phyloP scores from a whole-genome alignment of 2,329 filamentous ascomycete species.

The Penicillium expansum region DNA sequence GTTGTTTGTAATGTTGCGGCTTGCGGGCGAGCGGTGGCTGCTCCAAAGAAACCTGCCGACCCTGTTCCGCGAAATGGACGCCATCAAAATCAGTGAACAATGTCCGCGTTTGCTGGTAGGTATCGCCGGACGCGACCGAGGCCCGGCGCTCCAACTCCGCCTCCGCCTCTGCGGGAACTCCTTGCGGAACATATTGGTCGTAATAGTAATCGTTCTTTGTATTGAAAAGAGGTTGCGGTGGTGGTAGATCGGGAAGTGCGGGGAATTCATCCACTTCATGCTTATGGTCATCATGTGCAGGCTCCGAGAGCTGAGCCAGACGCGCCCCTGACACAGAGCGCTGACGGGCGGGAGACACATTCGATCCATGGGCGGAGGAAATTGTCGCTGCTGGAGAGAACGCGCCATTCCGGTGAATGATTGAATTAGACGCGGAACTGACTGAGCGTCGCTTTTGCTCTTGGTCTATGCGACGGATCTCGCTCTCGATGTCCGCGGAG shows the following conservation, averaged over 20 bases:
- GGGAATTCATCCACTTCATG: slow-evolving; percentile 21
- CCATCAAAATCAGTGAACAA: slow-evolving; percentile 52
- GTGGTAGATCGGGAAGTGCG: slow-evolving; percentile 7
- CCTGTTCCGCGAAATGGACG: slow-evolving; percentile 42
- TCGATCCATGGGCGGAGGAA: slow-evolving; percentile 44
- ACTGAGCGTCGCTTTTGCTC: slow-evolving; percentile 46
- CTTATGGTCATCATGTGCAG: slow-evolving; percentile 34
- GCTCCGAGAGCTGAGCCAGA: slow-evolving; percentile 41
- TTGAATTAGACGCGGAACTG: slow-evolving; percentile 44
- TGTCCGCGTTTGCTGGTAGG: slow-evolving; percentile 44
- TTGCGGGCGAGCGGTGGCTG: slow-evolving; percentile 42
- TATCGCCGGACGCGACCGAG: slow-evolving; percentile 46
- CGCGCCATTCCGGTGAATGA: slow-evolving; percentile 40
- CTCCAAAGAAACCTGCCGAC: slow-evolving; percentile 38
- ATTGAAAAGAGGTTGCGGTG: slow-evolving; percentile 15
- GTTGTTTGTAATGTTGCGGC: slow-evolving; percentile 39
- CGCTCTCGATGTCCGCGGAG: slow-evolving; percentile 45
- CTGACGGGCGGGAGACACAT: slow-evolving; percentile 39
- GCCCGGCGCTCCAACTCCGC: slow-evolving; percentile 32
- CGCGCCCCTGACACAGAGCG: slow-evolving; percentile 40
- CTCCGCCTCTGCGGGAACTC: slow-evolving; percentile 8
- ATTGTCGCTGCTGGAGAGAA: slow-evolving; percentile 40
- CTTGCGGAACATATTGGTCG: slow-evolving; percentile 17
- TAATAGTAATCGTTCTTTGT: slow-evolving; percentile 15
- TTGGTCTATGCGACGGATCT: slow-evolving; percentile 46